Conservation (phyloP, 257 asterid species). For the Voacanga thouarsii region DNA sequence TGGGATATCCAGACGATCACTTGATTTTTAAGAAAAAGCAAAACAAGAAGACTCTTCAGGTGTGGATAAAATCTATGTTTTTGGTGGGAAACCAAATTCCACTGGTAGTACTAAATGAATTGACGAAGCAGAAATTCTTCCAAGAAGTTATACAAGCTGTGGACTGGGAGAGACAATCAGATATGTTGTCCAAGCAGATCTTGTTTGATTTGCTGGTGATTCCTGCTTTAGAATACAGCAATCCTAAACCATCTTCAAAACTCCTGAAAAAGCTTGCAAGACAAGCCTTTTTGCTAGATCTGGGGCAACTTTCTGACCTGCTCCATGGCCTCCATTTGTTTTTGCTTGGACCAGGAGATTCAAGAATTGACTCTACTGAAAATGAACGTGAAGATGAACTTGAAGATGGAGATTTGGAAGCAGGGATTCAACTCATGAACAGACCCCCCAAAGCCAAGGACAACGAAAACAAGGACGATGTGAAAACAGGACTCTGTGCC, state of each 20-base stretch:
- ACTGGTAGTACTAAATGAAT: constrained; percentile 8
- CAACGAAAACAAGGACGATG: neutral
- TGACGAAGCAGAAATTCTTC: constrained; percentile 6
- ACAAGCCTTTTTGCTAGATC: neutral
- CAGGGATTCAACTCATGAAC: neutral
- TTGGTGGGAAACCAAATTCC: constrained; percentile 28
- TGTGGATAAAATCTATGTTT: constrained; percentile 16
- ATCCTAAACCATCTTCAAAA: neutral
- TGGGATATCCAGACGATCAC: constrained; percentile 11
- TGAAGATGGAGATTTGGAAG: constrained; percentile 5
- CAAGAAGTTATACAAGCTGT: neutral
- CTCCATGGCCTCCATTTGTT: constrained; percentile 23
- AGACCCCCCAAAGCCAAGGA: no score
- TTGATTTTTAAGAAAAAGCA: neutral
- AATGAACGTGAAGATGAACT: neutral
- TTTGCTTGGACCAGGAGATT: constrained; percentile 13
- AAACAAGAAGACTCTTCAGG: neutral
- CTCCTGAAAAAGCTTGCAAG: neutral
- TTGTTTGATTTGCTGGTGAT: neutral
- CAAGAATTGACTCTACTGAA: neutral
- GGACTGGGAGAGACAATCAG: neutral
- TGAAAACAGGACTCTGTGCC: neutral
- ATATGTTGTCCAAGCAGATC: neutral
- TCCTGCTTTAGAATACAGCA: neutral
- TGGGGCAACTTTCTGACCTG: constrained; percentile 17